phyloP scores from a whole-genome alignment of 352 stramenopile genomes.

The Pythium biforme region DNA sequence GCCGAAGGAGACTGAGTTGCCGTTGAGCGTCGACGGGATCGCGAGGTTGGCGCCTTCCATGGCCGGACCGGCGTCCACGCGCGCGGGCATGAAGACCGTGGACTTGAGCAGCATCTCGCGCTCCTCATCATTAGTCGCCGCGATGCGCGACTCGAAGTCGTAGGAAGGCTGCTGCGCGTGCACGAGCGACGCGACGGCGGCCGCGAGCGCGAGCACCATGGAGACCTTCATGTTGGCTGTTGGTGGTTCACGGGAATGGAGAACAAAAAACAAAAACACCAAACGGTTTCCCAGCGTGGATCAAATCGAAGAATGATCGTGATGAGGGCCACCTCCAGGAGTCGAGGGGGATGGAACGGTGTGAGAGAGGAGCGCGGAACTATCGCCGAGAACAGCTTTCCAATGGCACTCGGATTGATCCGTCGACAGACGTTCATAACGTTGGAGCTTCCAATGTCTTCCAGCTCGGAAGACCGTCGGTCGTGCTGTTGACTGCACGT shows the following conservation, averaged over 20 bases:
- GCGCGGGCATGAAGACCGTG: slow-evolving; percentile 22
- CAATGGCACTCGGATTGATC: neutral
- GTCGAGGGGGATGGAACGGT: neutral
- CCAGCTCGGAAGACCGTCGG: neutral
- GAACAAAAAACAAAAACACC: neutral
- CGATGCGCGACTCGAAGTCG: slow-evolving; percentile 7
- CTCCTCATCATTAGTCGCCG: neutral
- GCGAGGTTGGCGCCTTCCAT: slow-evolving; percentile 9
- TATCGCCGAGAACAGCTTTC: slow-evolving; percentile 4
- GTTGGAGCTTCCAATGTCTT: neutral
- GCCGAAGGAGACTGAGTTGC: slow-evolving; percentile 19
- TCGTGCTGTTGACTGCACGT: neutral
- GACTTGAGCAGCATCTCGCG: slow-evolving; percentile 24
- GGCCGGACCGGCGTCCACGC: slow-evolving; percentile 15
- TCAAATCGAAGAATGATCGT: slow-evolving; percentile 21
- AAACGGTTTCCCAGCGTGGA: neutral
- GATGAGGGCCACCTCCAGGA: neutral
- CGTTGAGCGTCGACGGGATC: slow-evolving; percentile 18
- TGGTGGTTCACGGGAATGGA: no score
- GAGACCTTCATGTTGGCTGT: slow-evolving; percentile 19
- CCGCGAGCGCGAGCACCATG: slow-evolving; percentile 12
- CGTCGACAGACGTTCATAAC: neutral
- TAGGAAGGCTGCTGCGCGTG: slow-evolving; percentile 12
- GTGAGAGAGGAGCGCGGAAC: neutral
- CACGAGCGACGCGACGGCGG: slow-evolving; percentile 12